Evolutionary conservation across 805 yeast genomes (phyloP).

Genomic region (Lipomyces lipofer): DNA sequence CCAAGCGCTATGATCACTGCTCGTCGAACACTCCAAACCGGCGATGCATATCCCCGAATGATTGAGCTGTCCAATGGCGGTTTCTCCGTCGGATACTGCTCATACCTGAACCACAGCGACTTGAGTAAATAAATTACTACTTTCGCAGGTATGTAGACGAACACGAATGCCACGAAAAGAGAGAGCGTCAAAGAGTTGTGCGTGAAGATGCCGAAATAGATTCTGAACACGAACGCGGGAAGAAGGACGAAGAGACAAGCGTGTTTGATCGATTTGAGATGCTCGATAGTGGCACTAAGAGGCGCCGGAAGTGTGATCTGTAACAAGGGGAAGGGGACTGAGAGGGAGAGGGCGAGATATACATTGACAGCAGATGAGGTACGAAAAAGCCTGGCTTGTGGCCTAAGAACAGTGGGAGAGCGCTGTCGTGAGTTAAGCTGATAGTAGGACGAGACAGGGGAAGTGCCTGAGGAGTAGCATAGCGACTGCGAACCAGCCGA

Average conservation of each 20-base stretch:
- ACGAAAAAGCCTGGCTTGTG: too few species aligned
- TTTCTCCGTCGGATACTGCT: neutral
- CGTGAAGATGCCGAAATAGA: slow-evolving; percentile 17
- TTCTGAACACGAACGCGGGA: slow-evolving; percentile 15
- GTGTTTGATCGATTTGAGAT: too few species aligned
- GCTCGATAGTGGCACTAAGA: too few species aligned
- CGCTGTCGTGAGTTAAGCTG: too few species aligned
- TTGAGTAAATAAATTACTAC: neutral
- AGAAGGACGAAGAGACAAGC: slow-evolving; percentile 14
- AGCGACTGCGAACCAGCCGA: too few species aligned
- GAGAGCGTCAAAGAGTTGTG: slow-evolving; percentile 22
- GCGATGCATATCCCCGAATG: neutral
- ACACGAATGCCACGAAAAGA: slow-evolving; percentile 11
- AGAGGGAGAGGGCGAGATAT: too few species aligned
- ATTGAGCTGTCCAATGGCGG: neutral
- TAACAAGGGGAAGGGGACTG: too few species aligned
- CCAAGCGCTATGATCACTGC: neutral
- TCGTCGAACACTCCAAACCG: neutral
- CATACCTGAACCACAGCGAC: neutral
- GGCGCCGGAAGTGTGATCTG: too few species aligned
- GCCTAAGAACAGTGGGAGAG: too few species aligned
- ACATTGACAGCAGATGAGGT: too few species aligned
- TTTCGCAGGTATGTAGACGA: slow-evolving; percentile 18
- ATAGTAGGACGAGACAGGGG: too few species aligned
- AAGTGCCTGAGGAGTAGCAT: too few species aligned